Conservation (phyloP, 257 asterid species). For the Fraxinus cuspidata region DNA sequence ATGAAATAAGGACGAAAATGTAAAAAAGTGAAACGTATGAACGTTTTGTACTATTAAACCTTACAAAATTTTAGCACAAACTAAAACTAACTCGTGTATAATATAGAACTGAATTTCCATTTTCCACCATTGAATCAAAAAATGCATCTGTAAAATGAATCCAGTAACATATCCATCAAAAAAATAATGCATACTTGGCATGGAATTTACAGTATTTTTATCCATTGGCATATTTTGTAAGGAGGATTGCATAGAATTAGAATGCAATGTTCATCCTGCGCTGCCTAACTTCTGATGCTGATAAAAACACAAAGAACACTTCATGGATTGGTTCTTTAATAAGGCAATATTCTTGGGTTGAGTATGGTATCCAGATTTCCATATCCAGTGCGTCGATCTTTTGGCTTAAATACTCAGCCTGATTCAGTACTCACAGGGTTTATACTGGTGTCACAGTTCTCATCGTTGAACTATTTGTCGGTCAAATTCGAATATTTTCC, state of each 20-base stretch:
- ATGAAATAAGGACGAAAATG: no score
- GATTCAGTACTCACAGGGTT: neutral
- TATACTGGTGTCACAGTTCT: neutral
- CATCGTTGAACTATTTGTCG: neutral
- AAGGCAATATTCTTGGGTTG: neutral
- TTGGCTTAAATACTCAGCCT: neutral
- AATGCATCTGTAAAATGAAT: neutral
- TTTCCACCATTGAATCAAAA: neutral
- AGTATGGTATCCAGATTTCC: slow-evolving; percentile 5
- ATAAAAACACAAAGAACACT: neutral
- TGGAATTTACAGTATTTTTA: neutral
- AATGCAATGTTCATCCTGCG: neutral
- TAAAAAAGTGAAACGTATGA: no score
- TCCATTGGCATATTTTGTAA: slow-evolving; percentile 7
- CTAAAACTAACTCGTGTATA: neutral
- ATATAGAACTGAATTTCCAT: neutral
- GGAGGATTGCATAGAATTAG: neutral
- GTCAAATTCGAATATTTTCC: neutral
- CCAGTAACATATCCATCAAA: slow-evolving; percentile 26
- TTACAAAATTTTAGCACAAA: neutral
- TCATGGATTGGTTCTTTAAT: neutral
- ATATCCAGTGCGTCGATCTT: neutral
- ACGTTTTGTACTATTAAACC: no score
- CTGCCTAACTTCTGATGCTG: neutral
- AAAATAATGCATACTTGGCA: neutral